phyloP scores from a whole-genome alignment of 1,139 yeast species.

The Scheffersomyces segobiensis region DNA sequence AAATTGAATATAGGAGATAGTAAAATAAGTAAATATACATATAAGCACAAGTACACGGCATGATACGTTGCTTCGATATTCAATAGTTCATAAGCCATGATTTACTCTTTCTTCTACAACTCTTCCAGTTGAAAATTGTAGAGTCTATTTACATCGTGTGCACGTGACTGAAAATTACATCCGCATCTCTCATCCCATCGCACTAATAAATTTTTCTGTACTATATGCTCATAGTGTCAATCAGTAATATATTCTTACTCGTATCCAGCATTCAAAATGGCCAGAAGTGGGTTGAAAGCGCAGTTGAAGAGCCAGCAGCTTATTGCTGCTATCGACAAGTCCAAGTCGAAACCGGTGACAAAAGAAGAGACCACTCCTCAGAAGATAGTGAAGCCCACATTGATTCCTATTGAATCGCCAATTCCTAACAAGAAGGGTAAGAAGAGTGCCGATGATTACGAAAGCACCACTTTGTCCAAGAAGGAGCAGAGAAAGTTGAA shows the following conservation, averaged over 20 bases:
- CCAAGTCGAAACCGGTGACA: slow-evolving; percentile 23
- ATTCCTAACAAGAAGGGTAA: slow-evolving; percentile 3
- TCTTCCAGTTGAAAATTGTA: neutral
- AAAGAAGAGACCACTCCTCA: slow-evolving; percentile 5
- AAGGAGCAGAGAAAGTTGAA: slow-evolving; percentile 66
- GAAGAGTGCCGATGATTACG: slow-evolving; percentile 31
- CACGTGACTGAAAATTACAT: neutral
- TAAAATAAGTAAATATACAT: neutral
- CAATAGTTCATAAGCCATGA: neutral
- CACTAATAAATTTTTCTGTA: neutral
- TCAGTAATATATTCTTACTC: neutral
- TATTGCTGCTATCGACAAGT: slow-evolving; percentile 25
- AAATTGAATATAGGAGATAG: neutral
- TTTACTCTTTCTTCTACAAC: neutral
- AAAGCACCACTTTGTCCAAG: slow-evolving; percentile 54
- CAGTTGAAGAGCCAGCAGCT: slow-evolving; percentile 36
- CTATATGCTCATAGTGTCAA: neutral
- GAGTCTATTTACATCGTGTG: neutral
- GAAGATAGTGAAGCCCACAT: slow-evolving; percentile 4
- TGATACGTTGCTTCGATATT: neutral
- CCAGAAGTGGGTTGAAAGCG: slow-evolving; percentile 34
- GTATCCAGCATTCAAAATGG: slow-evolving; percentile 20
- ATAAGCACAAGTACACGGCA: neutral
- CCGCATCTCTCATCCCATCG: neutral
- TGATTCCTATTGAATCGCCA: neutral